Evolutionary conservation across 2,329 filamentous ascomycete genomes (phyloP), one percentile per base, ranked within the genome.

Genomic region (Penicillium sp.): DNA sequence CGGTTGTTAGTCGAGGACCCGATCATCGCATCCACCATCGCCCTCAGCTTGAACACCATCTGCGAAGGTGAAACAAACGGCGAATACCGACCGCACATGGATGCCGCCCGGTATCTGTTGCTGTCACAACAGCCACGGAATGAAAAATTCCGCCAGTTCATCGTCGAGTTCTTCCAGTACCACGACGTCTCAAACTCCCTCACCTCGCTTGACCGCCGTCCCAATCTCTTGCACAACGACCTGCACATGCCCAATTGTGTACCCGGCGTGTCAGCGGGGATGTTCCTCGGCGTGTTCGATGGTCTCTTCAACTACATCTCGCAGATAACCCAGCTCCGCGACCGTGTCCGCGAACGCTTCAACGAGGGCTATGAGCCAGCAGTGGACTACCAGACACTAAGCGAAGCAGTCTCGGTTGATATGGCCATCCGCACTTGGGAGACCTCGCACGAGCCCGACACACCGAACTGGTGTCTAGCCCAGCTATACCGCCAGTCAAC

Each of bases 101-200:
- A 87, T 59, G 89, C 86, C 0, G 93, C 93, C 62, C 86, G 90
- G 65, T 83, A 83, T 56, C 82, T 95, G 57, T 86, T 93, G n/a
- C 80, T 78, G 56, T 80, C 74, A 12, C 79, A 82, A 55, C 86
- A 69, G 80, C 89, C 52, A 69, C 84, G 69, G 78, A 92, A 81
- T 75, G 78, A 86, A 21, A 84, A 86, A 23, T 91, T 94, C 69
- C 87, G 88, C 61, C 87, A 90, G 50, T 86, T 88, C 65, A 84
- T 87, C 57, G 79, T 86, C 60, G 86, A 88, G 71, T 93, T 95
- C 75, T 93, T 95, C 73, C 89, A 92, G 71, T 96, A 94, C 67
- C 90, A 94, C 72, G 84, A 84, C 68, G 81, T 86, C 42, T 82
- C 81, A 21, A 84, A 82, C 61, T 80, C 82, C 17, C 78, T 86